phyloP scores from a whole-genome alignment of 768 basidiomycete species.

The Russula sp. region DNA sequence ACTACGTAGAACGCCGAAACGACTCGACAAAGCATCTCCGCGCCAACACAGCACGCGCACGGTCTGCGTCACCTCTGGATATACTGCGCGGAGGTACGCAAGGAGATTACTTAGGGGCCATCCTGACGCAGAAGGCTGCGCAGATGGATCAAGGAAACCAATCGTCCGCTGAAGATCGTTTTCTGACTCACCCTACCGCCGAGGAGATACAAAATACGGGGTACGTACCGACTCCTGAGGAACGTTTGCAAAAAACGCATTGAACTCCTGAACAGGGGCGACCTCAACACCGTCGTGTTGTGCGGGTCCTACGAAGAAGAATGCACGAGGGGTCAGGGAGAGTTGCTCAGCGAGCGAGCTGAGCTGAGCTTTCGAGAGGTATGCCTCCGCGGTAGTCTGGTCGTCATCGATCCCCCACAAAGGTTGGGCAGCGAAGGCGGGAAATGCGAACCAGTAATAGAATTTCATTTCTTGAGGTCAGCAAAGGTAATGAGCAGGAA shows the following conservation, averaged over 20 bases:
- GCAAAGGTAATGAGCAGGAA: constrained; percentile 93
- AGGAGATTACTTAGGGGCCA: constrained; percentile 95
- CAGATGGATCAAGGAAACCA: constrained; percentile 66
- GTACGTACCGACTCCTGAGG: constrained; percentile 40
- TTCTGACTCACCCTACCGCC: background rate
- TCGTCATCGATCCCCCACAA: constrained; percentile 79
- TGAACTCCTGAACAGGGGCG: constrained; percentile 51
- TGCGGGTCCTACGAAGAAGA: constrained; percentile 52
- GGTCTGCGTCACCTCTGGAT: constrained; percentile 43
- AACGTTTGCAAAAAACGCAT: constrained; percentile 29
- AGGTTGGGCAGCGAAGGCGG: constrained; percentile 84
- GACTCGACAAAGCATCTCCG: constrained; percentile 54
- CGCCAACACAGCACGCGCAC: constrained; percentile 76
- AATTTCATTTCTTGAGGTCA: constrained; percentile 96
- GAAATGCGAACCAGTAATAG: constrained; percentile 98
- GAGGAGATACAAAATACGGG: constrained; percentile 20
- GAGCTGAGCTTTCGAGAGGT: constrained; percentile 41
- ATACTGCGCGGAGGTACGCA: constrained; percentile 61
- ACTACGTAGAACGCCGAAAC: constrained; percentile 47
- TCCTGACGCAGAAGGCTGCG: constrained; percentile 48
- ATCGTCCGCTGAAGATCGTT: constrained; percentile 26
- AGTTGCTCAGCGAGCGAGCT: constrained; percentile 40
- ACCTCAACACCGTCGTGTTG: constrained; percentile 35
- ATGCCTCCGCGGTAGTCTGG: constrained; percentile 46
- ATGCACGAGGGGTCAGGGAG: constrained; percentile 39